Evolutionary conservation across 768 basidiomycete genomes (phyloP).

Genomic region (Xerocomellus amylosporus): DNA sequence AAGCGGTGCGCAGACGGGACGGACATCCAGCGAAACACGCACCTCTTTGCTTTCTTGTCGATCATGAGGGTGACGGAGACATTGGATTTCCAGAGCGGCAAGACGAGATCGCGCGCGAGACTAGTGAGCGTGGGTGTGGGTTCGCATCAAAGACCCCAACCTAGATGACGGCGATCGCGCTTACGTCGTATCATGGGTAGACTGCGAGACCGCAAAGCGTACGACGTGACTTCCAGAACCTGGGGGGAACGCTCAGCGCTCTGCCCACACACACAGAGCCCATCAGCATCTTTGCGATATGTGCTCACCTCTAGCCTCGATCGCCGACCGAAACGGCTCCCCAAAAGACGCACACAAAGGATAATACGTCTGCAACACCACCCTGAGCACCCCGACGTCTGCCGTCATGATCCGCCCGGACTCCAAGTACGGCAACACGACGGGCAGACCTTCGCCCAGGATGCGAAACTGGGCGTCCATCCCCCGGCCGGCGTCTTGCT

Average conservation of each 20-base stretch:
- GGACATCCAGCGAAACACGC: conserved; percentile 10
- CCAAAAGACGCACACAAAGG: conserved; percentile 42
- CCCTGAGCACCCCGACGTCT: conserved; percentile 54
- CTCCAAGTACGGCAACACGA: conserved; percentile 80
- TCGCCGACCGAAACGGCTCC: conserved; percentile 52
- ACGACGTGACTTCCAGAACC: conserved; percentile 73
- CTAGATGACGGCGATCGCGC: conserved; percentile 32
- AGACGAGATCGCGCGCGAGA: conserved; percentile 71
- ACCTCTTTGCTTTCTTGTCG: conserved; percentile 97
- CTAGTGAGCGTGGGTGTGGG: conserved; percentile 36
- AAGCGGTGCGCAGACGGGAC: background rate
- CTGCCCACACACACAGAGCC: background rate
- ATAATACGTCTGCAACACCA: conserved; percentile 57
- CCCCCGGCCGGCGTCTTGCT: conserved; percentile 75
- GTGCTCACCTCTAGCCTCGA: conserved; percentile 34
- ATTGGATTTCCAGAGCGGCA: conserved; percentile 96
- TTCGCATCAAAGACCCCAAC: background rate
- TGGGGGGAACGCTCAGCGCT: conserved; percentile 20
- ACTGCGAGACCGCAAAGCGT: conserved; percentile 55
- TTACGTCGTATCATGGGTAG: conserved; percentile 50
- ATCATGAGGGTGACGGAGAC: conserved; percentile 88
- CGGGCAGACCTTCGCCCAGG: conserved; percentile 80
- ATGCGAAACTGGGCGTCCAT: conserved; percentile 65
- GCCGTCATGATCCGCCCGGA: conserved; percentile 57
- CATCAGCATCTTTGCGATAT: too few relatives aligned